Conservation (phyloP, 345 rosid genomes). For the Clausena lansium region DNA sequence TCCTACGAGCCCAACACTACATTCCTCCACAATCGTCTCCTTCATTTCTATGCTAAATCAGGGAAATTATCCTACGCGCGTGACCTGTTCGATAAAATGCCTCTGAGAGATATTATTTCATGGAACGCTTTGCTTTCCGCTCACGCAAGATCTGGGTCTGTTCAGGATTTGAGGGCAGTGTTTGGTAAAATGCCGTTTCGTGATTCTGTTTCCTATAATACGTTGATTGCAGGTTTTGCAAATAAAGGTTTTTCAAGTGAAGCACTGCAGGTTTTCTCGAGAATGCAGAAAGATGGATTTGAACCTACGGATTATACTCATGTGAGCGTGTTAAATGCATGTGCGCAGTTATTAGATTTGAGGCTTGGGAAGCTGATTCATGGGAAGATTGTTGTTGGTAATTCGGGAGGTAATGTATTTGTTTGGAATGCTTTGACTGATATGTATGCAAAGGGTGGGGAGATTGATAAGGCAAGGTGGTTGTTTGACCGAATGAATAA, state of each 20-base stretch:
- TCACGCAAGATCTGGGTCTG: conserved; percentile 34
- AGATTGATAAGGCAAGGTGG: conserved; percentile 45
- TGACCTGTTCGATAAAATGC: conserved; percentile 57
- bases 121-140: conserved; percentile 62
- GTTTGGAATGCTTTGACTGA: conserved; percentile 55
- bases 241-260: conserved; percentile 30
- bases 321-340: conserved; percentile 53
- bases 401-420: conserved; percentile 35
- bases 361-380: conserved; percentile 56
- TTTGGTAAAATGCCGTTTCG: conserved; percentile 44
- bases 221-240: conserved; percentile 41
- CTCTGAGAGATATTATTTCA: conserved; percentile 42
- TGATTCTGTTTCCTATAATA: conserved; percentile 57
- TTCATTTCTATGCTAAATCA: conserved; percentile 41
- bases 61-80: conserved; percentile 35
- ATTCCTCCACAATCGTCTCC: conserved; percentile 54
- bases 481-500: conserved; percentile 36
- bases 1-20: conserved; percentile 33
- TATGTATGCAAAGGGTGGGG: conserved; percentile 55
- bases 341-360: conserved; percentile 44
- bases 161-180: conserved; percentile 35
- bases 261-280: conserved; percentile 38
- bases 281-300: conserved; percentile 38
- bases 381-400: conserved; percentile 38
- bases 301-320: conserved; percentile 45